A percentile compares a stretch with the other conserved stretches of the same genome.
Conservation (phyloP, 1,139 yeast genomes). For the Magnusiomyces suaveolens region DNA sequence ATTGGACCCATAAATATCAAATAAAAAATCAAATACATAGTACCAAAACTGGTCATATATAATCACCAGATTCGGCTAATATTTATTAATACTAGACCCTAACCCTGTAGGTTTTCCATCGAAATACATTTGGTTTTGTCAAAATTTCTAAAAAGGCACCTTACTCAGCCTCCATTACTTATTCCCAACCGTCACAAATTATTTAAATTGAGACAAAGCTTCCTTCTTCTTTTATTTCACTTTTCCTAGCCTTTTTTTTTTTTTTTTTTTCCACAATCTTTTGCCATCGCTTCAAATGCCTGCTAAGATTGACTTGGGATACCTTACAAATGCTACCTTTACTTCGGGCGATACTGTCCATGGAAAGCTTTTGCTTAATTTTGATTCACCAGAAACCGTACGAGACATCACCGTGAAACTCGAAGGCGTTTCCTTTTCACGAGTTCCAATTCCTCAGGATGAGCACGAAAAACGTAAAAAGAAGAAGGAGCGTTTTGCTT, state of each 20-base stretch:
- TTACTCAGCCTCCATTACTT: no score
- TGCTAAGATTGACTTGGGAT: no score
- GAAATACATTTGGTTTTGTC: no score
- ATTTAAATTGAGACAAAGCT: no score
- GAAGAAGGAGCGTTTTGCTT: slow-evolving; percentile 18
- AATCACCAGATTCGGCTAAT: no score
- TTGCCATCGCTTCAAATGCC: no score
- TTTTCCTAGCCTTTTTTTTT: no score
- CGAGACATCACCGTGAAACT: slow-evolving; percentile 12
- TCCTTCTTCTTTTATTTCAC: no score
- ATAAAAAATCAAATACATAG: neutral
- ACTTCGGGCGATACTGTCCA: slow-evolving; percentile 12
- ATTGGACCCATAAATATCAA: neutral
- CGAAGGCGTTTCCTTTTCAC: slow-evolving; percentile 14
- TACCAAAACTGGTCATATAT: slow-evolving; percentile 22
- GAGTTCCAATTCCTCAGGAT: slow-evolving; percentile 11
- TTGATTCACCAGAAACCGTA: slow-evolving; percentile 10
- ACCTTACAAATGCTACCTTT: slow-evolving; percentile 5
- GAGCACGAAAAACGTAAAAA: slow-evolving; percentile 4
- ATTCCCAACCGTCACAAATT: no score
- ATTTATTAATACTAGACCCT: slow-evolving; percentile 26
- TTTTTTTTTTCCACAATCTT: no score
- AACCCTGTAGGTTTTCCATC: slow-evolving; percentile 18
- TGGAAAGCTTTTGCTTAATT: slow-evolving; percentile 6
- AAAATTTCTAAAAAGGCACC: no score